Conservation (phyloP, 192 early-diverging fungal genomes). For the Spizellomyces sp. region DNA sequence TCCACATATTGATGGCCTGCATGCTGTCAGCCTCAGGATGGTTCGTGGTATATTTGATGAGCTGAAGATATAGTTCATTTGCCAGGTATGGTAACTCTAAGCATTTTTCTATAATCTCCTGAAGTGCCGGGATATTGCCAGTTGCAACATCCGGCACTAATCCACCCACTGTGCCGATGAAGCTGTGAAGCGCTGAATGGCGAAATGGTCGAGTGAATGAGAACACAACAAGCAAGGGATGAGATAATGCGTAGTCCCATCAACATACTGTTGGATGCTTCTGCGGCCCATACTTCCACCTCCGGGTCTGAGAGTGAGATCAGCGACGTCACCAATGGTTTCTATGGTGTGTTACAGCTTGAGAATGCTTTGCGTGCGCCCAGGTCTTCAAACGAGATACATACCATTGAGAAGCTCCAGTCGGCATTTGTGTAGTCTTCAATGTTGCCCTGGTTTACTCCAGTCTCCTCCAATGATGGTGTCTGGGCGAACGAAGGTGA, state of each 20-base stretch:
- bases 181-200: not conserved
- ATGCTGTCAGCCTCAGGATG: conserved; percentile 35
- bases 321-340: conserved; percentile 36
- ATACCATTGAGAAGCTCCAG: conserved; percentile 29
- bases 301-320: conserved; percentile 25
- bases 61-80: conserved; percentile 53
- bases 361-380: not conserved
- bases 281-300: conserved; percentile 38
- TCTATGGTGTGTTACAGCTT: conserved; percentile 7
- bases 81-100: conserved; percentile 29
- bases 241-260: too few relatives aligned
- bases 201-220: not conserved
- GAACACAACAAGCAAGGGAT: too few relatives aligned
- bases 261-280: conserved; percentile 24
- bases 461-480: not conserved
- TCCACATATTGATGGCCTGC: conserved; percentile 42
- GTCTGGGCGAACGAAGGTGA: too few relatives aligned
- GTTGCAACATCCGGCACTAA: conserved; percentile 20
- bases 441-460: not conserved
- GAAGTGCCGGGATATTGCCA: conserved; percentile 20
- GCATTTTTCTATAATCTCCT: conserved; percentile 37
- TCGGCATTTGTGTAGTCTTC: conserved; percentile 30
- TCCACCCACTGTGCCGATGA: conserved; percentile 1
- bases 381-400: not conserved
- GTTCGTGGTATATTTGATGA: conserved; percentile 48